Evolutionary conservation across 306 rosid species (phyloP).

Genomic region (Begonia masoniana): DNA sequence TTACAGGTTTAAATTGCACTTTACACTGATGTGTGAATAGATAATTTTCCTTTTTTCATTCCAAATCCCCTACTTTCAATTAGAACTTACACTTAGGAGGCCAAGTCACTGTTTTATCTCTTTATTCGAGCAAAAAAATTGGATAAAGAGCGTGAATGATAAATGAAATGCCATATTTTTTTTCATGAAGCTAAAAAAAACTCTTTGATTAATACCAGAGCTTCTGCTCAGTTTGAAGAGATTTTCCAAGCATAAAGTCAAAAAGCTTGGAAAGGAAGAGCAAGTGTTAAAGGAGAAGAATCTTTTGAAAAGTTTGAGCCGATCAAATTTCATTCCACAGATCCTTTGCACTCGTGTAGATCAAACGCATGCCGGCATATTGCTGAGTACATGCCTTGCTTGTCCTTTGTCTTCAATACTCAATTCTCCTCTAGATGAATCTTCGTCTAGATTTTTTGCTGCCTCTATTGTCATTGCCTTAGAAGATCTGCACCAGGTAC

Average conservation of each 20-base stretch:
- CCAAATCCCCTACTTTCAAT: too few relatives aligned
- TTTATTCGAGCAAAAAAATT: too few relatives aligned
- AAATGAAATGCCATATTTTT: too few relatives aligned
- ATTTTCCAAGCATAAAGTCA: slow-evolving; percentile 71
- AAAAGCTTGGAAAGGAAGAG: slow-evolving; percentile 71
- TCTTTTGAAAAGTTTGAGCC: slow-evolving; percentile 48
- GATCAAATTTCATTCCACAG: slow-evolving; percentile 60
- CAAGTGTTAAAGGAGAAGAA: slow-evolving; percentile 72
- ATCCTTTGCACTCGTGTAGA: slow-evolving; percentile 67
- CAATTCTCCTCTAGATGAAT: slow-evolving; percentile 63
- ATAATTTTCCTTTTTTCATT: too few relatives aligned
- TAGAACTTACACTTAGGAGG: too few relatives aligned
- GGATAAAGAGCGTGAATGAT: too few relatives aligned
- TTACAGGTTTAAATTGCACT: too few relatives aligned
- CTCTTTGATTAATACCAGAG: slow-evolving; percentile 33
- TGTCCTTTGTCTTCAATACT: slow-evolving; percentile 83
- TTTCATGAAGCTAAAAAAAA: too few relatives aligned
- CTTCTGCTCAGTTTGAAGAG: slow-evolving; percentile 67
- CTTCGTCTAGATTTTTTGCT: slow-evolving; percentile 52
- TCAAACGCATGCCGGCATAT: slow-evolving; percentile 53
- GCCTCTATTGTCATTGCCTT: slow-evolving; percentile 67
- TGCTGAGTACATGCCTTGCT: slow-evolving; percentile 61
- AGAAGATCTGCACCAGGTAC: slow-evolving; percentile 82
- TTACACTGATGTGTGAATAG: too few relatives aligned
- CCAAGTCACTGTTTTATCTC: too few relatives aligned